Base-by-base conservation (phyloP, 2,329 filamentous ascomycete genomes). In the Colletotrichum australisinense region DNA sequence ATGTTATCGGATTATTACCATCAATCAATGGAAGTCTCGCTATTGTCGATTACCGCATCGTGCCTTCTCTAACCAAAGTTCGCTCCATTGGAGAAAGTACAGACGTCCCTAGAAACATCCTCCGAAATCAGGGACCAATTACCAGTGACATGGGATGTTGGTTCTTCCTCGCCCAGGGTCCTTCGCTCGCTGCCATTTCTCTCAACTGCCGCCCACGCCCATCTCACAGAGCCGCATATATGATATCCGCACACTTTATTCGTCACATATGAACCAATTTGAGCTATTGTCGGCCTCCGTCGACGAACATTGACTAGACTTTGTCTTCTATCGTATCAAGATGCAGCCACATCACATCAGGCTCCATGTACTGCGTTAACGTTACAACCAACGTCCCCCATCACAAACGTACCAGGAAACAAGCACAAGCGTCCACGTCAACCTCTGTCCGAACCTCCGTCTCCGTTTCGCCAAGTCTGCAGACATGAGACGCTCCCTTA, bases 401-500 rank as follows among this genome's bases (percentile, higher is more conserved):
- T 49, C 26, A 28, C 63, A 60, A 35, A 60, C 56, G 12, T 38
- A 49, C 32, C 46, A 24, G 63, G 49, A 49, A 35, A 55, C 38
- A 69, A 63, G 22, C 65, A 72, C 14, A 42, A 42, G 38, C 38
- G 38, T 60, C 32, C 5, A 24, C 38, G 11, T 42, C 14, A 38
- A 12, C 24, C 28, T 72, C 66, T 32, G 12, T 59, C 64, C 66
- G 70, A 69, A 49, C 32, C n/a, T 71, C 26, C 55, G 59, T 56
- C 32, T 60, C n/a, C 46, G 66, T 73, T 72, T 72, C 63, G 62
- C 68, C 71, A 58, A 72, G 22, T 57, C 19, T 19, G 56, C 38
- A 62, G 42, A 63, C 56, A 49, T 72, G 72, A 58, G 56, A 73
- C 62, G 60, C 62, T 62, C 28, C 55, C 58, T 63, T 60, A 52